These are phyloP conservation scores for Thermomyces lanuginosus DNA, from an alignment of 2,329 filamentous ascomycete species.

Conservation along the genomic window DNA sequence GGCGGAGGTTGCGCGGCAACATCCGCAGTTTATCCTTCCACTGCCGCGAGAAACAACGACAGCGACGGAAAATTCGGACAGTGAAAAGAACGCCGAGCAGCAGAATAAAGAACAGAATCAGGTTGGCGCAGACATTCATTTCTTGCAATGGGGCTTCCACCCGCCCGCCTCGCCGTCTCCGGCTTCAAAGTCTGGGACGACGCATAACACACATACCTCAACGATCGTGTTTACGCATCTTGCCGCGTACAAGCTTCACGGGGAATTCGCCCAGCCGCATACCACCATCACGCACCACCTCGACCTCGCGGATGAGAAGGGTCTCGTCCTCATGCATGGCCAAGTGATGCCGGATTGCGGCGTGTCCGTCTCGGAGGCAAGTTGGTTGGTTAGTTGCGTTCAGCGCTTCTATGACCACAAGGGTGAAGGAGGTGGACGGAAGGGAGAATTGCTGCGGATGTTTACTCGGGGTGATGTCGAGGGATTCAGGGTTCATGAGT, in stretches of 20 bases:
- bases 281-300: conserved; percentile 86
- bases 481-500: conserved; percentile 63
- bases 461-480: conserved; percentile 60
- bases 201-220: conserved; percentile 38
- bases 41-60: conserved; percentile 39
- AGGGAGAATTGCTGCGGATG: conserved; percentile 58
- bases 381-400: conserved; percentile 79
- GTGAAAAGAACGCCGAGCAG: conserved; percentile 8
- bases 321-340: conserved; percentile 74
- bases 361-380: conserved; percentile 63
- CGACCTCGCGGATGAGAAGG: conserved; percentile 58
- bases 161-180: conserved; percentile 29
- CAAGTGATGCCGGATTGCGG: conserved; percentile 60
- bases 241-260: conserved; percentile 79
- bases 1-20: conserved; percentile 49
- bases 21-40: conserved; percentile 84
- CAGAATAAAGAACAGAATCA: conserved; percentile 12
- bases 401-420: conserved; percentile 70
- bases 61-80: conserved; percentile 5
- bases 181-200: conserved; percentile 7
- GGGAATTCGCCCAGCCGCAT: conserved; percentile 79
- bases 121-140: conserved; percentile 75
- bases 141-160: conserved; percentile 91
- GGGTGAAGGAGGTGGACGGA: conserved; percentile 42
- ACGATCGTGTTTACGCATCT: conserved; percentile 87